Conservation (phyloP, 2,329 filamentous ascomycete species). For the Aspergillus phoenicis region DNA sequence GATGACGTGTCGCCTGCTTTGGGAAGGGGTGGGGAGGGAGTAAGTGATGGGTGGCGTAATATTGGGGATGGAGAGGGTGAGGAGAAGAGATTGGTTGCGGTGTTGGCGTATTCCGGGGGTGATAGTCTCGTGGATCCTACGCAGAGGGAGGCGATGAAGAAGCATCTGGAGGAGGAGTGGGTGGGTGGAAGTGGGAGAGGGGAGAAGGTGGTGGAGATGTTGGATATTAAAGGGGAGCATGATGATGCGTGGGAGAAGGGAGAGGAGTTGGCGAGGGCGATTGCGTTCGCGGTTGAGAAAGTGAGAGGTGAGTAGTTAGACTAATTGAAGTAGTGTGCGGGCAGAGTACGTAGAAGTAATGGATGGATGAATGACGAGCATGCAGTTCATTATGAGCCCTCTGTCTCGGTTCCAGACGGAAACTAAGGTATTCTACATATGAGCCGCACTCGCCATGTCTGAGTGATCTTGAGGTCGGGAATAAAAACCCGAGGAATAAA, state of each 20-base stretch:
- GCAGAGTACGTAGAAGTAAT: background rate
- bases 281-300: conserved; percentile 36
- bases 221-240: conserved; percentile 43
- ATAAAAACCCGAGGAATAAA: conserved; percentile 16
- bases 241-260: conserved; percentile 48
- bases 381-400: conserved; percentile 1
- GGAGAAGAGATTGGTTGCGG: conserved; percentile 30
- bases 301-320: conserved; percentile 19
- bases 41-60: conserved; percentile 34
- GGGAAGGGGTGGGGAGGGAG: conserved; percentile 29
- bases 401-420: background rate
- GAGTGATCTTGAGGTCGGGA: conserved; percentile 14
- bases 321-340: background rate
- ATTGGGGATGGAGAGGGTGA: conserved; percentile 22
- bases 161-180: conserved; percentile 53
- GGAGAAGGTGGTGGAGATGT: conserved; percentile 43
- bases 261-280: conserved; percentile 42
- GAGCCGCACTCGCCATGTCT: background rate
- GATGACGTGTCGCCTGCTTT: conserved; percentile 44
- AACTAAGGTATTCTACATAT: background rate
- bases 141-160: conserved; percentile 49
- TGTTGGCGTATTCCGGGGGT: conserved; percentile 46
- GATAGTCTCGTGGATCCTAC: conserved; percentile 45
- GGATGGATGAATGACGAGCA: background rate
- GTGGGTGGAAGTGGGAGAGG: conserved; percentile 28